Evolutionary conservation across 2,329 filamentous ascomycete genomes (phyloP).

Genomic region (Diaporthe ampelina): DNA sequence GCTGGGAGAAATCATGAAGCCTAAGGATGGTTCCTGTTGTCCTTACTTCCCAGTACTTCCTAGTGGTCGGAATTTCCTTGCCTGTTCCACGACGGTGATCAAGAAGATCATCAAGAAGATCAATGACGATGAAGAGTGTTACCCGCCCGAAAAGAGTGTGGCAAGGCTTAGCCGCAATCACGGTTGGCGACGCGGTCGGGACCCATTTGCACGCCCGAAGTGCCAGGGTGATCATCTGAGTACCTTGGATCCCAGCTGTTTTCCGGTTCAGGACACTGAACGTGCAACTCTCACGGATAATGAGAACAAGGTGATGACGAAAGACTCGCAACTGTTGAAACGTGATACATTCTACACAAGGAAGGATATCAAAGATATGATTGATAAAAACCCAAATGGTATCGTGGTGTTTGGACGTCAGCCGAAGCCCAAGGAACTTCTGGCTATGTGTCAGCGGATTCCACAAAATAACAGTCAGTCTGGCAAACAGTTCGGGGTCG

Average conservation of each 20-base stretch:
- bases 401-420: background rate
- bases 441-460: no score
- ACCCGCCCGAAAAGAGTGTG: background rate
- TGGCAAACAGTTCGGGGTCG: no score
- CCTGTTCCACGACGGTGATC: no score
- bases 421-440: background rate
- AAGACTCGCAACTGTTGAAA: no score
- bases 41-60: background rate
- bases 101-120: no score
- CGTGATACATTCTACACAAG: no score
- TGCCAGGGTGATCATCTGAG: background rate
- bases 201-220: background rate
- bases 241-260: background rate
- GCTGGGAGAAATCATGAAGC: background rate
- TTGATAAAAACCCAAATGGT: background rate
- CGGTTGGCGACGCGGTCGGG: background rate
- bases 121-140: no score
- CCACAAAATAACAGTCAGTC: no score
- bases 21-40: background rate
- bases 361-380: background rate
- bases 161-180: background rate
- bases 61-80: background rate
- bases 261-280: slow-evolving; percentile 3
- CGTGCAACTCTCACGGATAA: no score
- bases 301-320: no score